Base-by-base conservation (phyloP, 768 basidiomycete genomes). In the Galerina sulciceps region DNA sequence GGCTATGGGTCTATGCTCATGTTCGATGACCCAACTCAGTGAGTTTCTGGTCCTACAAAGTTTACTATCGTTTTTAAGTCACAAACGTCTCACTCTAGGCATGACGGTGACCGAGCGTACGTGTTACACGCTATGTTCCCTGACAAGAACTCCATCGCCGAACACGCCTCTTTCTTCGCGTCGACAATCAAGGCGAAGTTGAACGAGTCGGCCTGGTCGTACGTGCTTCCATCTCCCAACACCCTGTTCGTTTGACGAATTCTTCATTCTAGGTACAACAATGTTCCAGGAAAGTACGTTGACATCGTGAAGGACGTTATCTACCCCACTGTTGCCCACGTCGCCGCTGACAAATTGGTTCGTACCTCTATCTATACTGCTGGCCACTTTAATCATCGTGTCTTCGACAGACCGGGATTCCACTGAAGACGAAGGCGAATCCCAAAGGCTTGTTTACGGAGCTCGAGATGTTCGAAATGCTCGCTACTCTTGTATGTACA, bases 231-330 rank as follows among this genome's bases (percentile, higher is more conserved):
- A 5, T 20, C 6, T 35, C 10, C 8, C 6, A 11, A 1, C 13
- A 0, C 9, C 18, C 36, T 31, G 37, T 23, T 14, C 4, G 22
- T 34, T 8, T 31, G 20, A 51, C 11, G 38, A 41, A 10, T 15
- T 3, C 4, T 18, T 15, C 15, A 23, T 20, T 10, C 2, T 31
- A 70, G 69, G 22, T 73, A 75, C 47, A 61, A 69, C 15, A 71
- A 70, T 26, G 59, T 73, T 18, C 64, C 72, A 11, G 77, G 75
- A 43, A 71, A 60, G 40, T 76, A 75, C 40, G 64, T 85, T 53
- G 80, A 86, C 62, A 72, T 85, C 57, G 78, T 82, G 10, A 72
- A 75, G 34, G 79, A 83, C 59, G 81, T 85, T 10, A 72, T 81
- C 66, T 82, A 83, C 53, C 67, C 78, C 15, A 72, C 75, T 13